phyloP scores from a whole-genome alignment of 2,329 filamentous ascomycete genomes.

The Knoxdaviesia proteae region DNA sequence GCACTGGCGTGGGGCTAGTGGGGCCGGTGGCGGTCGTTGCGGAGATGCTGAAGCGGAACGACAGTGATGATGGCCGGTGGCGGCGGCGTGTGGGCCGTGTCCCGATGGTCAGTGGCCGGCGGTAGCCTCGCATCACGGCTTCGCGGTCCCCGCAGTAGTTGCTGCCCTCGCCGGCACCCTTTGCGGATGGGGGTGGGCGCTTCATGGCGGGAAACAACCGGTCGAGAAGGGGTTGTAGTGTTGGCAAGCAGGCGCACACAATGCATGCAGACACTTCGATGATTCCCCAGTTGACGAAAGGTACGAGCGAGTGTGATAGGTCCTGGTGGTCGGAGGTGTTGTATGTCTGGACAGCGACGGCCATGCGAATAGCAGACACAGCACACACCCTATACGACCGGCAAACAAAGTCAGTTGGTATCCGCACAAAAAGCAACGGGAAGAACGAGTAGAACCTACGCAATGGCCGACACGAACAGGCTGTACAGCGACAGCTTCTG shows the following conservation, averaged over 20 bases:
- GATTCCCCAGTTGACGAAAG: conserved; percentile 2
- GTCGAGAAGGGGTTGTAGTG: conserved; percentile 16
- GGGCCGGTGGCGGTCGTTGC: too few species aligned
- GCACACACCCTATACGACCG: conserved; percentile 12
- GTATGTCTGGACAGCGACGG: background rate
- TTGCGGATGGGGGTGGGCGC: conserved; percentile 1
- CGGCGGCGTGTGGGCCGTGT: conserved; percentile 2
- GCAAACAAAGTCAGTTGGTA: too few species aligned
- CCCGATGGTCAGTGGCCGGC: conserved; percentile 7
- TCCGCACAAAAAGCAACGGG: background rate
- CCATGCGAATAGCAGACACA: conserved; percentile 12
- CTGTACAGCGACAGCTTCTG: conserved; percentile 8
- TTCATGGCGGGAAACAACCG: conserved; percentile 11
- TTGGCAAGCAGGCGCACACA: conserved; percentile 15
- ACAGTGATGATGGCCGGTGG: too few species aligned
- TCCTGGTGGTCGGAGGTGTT: too few species aligned
- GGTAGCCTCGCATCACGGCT: conserved; percentile 1
- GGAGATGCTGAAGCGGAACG: too few species aligned
- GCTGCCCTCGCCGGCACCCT: too few species aligned
- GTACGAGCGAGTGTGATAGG: background rate
- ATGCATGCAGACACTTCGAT: conserved; percentile 7
- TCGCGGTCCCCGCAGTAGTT: conserved; percentile 3
- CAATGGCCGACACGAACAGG: conserved; percentile 9
- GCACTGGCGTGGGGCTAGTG: too few species aligned
- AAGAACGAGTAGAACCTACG: conserved; percentile 5